Conservation (phyloP, 257 asterid genomes). For the Solanum tarijense region DNA sequence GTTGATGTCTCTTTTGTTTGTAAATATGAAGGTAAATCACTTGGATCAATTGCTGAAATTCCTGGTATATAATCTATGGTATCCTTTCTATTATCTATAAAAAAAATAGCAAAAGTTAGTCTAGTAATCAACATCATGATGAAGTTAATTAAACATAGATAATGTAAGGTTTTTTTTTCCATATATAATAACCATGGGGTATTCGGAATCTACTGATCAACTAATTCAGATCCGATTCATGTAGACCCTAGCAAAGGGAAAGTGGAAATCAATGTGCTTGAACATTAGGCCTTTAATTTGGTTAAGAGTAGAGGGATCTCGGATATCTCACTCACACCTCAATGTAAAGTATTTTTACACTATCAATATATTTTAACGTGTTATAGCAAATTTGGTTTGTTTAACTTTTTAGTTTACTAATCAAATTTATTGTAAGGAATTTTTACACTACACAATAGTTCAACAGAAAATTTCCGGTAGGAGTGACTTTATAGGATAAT, state of each 20-base stretch:
- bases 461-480: background rate
- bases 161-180: background rate
- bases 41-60: slow-evolving; percentile 28
- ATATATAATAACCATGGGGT: background rate
- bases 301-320: background rate
- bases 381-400: background rate
- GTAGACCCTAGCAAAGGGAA: background rate
- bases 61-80: slow-evolving; percentile 42
- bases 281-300: too few relatives aligned
- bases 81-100: slow-evolving; percentile 24
- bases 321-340: background rate
- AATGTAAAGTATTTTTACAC: background rate
- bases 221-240: background rate
- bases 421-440: background rate
- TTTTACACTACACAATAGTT: background rate
- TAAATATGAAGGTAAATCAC: slow-evolving; percentile 41
- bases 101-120: too few relatives aligned
- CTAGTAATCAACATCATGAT: too few relatives aligned
- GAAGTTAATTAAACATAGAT: too few relatives aligned
- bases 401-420: too few relatives aligned
- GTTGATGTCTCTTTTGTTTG: slow-evolving; percentile 20
- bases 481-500: too few relatives aligned
- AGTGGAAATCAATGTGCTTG: background rate
- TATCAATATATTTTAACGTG: too few relatives aligned
- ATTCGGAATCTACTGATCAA: background rate